phyloP scores from a whole-genome alignment of 2,329 filamentous ascomycete species.

The Aaosphaeria pasadenensis region DNA sequence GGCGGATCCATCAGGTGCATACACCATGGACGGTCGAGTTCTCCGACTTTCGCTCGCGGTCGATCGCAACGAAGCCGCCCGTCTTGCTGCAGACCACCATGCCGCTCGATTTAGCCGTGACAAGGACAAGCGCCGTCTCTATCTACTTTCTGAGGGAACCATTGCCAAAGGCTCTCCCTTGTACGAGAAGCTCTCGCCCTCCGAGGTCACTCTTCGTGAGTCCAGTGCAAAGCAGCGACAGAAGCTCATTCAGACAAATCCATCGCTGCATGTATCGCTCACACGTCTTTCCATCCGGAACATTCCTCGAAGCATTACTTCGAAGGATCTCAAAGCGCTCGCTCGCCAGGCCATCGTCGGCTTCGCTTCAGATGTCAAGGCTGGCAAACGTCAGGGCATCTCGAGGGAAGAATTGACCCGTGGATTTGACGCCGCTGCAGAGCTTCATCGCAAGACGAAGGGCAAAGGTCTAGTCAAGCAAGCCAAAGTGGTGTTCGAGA shows the following conservation, averaged over 20 bases:
- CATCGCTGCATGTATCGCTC: conserved; percentile 80
- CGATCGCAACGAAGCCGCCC: conserved; percentile 73
- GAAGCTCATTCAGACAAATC: conserved; percentile 86
- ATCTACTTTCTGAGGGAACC: conserved; percentile 81
- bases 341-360: conserved; percentile 91
- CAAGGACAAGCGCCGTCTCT: conserved; percentile 87
- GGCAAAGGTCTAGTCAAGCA: conserved; percentile 87
- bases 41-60: conserved; percentile 84
- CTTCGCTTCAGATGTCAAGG: conserved; percentile 86
- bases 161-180: conserved; percentile 75
- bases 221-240: conserved; percentile 84
- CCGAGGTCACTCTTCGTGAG: conserved; percentile 85
- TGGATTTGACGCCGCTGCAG: conserved; percentile 78
- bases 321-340: conserved; percentile 86
- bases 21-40: conserved; percentile 87
- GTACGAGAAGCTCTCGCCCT: conserved; percentile 70
- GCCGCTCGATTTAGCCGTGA: conserved; percentile 64
- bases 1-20: conserved; percentile 75
- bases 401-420: conserved; percentile 86
- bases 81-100: conserved; percentile 67
- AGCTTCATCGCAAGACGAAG: conserved; percentile 74
- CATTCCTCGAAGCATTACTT: conserved; percentile 75
- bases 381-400: conserved; percentile 69
- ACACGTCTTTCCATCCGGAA: conserved; percentile 91
- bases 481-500: conserved; percentile 93